phyloP scores from a whole-genome alignment of 768 basidiomycete genomes.

The Hysterangium stoloniferum region DNA sequence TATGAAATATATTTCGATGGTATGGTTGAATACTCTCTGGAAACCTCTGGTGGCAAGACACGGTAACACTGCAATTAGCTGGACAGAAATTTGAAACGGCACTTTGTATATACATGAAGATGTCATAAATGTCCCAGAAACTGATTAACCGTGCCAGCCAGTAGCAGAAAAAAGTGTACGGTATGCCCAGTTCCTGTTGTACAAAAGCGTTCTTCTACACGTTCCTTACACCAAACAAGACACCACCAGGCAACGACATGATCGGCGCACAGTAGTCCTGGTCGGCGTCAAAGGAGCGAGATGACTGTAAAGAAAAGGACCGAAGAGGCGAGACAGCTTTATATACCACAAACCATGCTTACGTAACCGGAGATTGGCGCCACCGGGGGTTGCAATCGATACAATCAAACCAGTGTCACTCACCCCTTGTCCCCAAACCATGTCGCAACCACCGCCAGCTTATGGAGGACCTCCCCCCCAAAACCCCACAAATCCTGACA shows the following conservation, averaged over 20 bases:
- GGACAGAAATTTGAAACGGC: too few species aligned
- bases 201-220: background rate
- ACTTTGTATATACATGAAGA: background rate
- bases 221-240: conserved; percentile 2
- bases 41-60: too few species aligned
- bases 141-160: conserved; percentile 8
- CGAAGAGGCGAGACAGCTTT: background rate
- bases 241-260: background rate
- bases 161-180: conserved; percentile 7
- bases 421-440: background rate
- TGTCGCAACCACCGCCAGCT: conserved; percentile 3
- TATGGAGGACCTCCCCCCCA: background rate
- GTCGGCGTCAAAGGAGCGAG: conserved; percentile 1
- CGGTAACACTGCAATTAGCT: too few species aligned
- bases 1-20: too few species aligned
- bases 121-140: background rate
- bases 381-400: background rate
- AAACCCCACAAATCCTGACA: conserved; percentile 2
- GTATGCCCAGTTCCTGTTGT: conserved; percentile 7
- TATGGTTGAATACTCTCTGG: too few species aligned
- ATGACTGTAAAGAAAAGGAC: conserved; percentile 4
- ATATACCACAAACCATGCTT: background rate
- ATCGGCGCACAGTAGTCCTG: background rate
- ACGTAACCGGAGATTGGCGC: background rate
- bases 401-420: background rate